These are phyloP conservation scores for Microstroma glucosiphilum DNA, from an alignment of 1,284 basidiomycete species.

Conservation along the genomic window DNA sequence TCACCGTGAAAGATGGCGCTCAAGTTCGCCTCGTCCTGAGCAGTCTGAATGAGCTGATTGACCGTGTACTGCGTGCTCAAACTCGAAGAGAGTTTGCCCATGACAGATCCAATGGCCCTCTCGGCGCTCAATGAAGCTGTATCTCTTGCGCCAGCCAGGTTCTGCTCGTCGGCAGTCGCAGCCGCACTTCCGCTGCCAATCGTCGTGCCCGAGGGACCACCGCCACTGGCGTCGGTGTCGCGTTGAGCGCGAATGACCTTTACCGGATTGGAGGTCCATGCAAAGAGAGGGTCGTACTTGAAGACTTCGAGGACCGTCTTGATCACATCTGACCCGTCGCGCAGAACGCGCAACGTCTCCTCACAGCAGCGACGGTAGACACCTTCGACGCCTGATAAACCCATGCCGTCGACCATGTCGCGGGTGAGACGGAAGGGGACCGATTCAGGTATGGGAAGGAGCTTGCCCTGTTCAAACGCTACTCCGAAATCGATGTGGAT, in stretches of 20 bases:
- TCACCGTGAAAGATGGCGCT: conserved; percentile 63
- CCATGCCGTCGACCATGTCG: conserved; percentile 90
- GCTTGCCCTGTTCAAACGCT: conserved; percentile 87
- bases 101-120: conserved; percentile 61
- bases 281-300: conserved; percentile 89
- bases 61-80: conserved; percentile 88
- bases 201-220: conserved; percentile 3
- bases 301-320: conserved; percentile 94
- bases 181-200: neutral
- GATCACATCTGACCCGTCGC: conserved; percentile 76
- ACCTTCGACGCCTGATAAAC: conserved; percentile 79
- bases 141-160: conserved; percentile 24
- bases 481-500: conserved; percentile 94
- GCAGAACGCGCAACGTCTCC: conserved; percentile 82
- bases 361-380: conserved; percentile 92
- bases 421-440: conserved; percentile 92
- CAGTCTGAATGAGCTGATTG: conserved; percentile 84
- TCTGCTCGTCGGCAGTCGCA: conserved; percentile 6
- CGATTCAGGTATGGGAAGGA: conserved; percentile 72
- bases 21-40: conserved; percentile 70
- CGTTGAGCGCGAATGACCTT: conserved; percentile 33
- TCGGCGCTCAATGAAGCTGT: conserved; percentile 79
- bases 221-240: neutral
- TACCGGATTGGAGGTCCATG: conserved; percentile 59
- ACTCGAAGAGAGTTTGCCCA: conserved; percentile 68